Percentiles rank a stretch among this genome's conserved stretches.
Evolutionary conservation across 306 rosid species (phyloP).

Genomic region (Lupinus albus): DNA sequence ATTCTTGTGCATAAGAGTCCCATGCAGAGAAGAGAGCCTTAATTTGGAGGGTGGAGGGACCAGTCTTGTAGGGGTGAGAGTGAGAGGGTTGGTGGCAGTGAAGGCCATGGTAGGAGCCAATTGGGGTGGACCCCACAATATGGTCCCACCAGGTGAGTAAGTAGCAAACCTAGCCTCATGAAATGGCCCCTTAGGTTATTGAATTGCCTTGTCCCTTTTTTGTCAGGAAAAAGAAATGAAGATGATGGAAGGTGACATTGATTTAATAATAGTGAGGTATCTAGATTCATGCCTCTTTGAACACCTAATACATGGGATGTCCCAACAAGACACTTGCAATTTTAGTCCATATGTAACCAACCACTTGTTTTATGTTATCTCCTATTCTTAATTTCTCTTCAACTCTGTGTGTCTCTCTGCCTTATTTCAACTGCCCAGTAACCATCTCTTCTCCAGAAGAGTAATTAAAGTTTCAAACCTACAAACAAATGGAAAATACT

Average conservation of each 20-base stretch:
- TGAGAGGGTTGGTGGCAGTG: constrained; percentile 38
- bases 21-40: constrained; percentile 34
- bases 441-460: not conserved
- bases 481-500: too few relatives aligned
- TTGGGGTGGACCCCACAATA: constrained; percentile 33
- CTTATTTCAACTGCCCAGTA: not conserved
- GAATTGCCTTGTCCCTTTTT: constrained; percentile 65
- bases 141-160: constrained; percentile 33
- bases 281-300: constrained; percentile 55
- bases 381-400: not conserved
- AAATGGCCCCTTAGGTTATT: constrained; percentile 51
- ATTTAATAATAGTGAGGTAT: constrained; percentile 38
- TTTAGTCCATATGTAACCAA: constrained; percentile 12
- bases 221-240: constrained; percentile 38
- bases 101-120: constrained; percentile 45
- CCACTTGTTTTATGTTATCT: constrained; percentile 34
- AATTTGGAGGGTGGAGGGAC: constrained; percentile 40
- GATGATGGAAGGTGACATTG: constrained; percentile 47
- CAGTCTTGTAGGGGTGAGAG: constrained; percentile 20
- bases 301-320: constrained; percentile 52
- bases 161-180: constrained; percentile 53
- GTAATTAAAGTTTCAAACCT: not conserved
- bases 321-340: constrained; percentile 43
- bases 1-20: constrained; percentile 1
- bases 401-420: constrained; percentile 3